Evolutionary conservation across 2,329 filamentous ascomycete genomes (phyloP).

Genomic region (Samsoniella hepiali): DNA sequence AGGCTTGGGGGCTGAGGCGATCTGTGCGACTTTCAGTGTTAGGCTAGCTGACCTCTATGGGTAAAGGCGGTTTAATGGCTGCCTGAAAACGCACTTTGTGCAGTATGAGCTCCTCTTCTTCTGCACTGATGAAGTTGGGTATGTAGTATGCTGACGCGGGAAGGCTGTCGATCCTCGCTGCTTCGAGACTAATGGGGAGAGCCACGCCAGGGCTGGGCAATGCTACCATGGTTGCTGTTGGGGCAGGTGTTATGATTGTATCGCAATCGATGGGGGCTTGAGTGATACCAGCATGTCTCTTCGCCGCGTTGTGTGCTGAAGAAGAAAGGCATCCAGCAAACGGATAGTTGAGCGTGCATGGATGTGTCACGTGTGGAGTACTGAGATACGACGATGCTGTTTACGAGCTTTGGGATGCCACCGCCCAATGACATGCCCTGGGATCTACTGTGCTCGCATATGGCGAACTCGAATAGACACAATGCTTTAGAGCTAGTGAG

Average conservation of each 20-base stretch:
- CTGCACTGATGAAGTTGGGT: slow-evolving; percentile 72
- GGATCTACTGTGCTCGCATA: no score
- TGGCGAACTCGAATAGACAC: no score
- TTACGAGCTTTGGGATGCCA: no score
- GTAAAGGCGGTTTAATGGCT: neutral
- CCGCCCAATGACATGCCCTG: no score
- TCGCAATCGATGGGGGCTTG: neutral
- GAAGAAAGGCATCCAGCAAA: neutral
- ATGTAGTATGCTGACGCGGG: slow-evolving; percentile 77
- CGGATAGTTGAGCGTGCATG: neutral
- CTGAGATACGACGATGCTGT: neutral
- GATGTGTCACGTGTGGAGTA: slow-evolving; percentile 9
- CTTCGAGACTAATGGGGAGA: slow-evolving; percentile 49
- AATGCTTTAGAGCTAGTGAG: no score
- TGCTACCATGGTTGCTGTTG: neutral
- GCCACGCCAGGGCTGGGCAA: slow-evolving; percentile 18
- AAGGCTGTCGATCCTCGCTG: slow-evolving; percentile 50
- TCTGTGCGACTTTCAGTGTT: slow-evolving; percentile 34
- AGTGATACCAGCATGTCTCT: neutral
- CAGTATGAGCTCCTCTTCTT: slow-evolving; percentile 70
- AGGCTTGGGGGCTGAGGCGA: slow-evolving; percentile 64
- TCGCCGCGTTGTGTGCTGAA: neutral
- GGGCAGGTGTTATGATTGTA: neutral
- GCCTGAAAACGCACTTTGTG: slow-evolving; percentile 55
- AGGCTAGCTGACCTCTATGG: neutral